Evolutionary conservation across 805 yeast species (phyloP), one percentile per base, ranked within the genome.

Genomic region (Candida sphagnicola): DNA sequence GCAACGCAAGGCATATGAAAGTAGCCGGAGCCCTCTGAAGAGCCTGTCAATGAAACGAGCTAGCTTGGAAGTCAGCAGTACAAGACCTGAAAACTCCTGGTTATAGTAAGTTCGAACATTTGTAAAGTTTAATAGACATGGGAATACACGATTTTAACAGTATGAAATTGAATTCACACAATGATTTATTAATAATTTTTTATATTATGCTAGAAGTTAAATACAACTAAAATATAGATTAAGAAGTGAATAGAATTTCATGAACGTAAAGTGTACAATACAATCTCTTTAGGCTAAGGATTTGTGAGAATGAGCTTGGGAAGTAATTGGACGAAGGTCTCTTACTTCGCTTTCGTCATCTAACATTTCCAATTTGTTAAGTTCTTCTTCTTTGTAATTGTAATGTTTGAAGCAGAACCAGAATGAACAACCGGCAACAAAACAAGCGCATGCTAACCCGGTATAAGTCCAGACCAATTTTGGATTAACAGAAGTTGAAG

Each of bases 381-480:
- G 65, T 45, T 67, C 77, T 43, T 78, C 84, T 59, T 80, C 86
- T 41, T 61, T 63, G 18, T 61, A 57, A 53, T 81, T 80, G 59
- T 74, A 77, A 44, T 67, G 70, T 19, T 62, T 60, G 77, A 78
- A 82, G 38, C 65, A 49, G 46, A 77, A 28, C 82, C 82, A 81
- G 78, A 85, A 85, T 19, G 67, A 26, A 40, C 70, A 42, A 16
- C 90, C 91, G 25, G 78, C 75, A 42, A 78, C 47, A 49, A 77
- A 63, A 48, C 85, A 74, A 4, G 84, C 71, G 34, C 72, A 59
- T 14, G 80, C 81, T 45, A 82, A 70, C 36, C 84, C 85, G 36
- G 75, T 67, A 60, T 77, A 85, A 53, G 77, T 73, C 85, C 87
- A 80, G 33, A 77, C 74, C 52, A 78, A 71, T 64, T 83, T 76